Base-by-base conservation (phyloP, 768 basidiomycete genomes). In the Asterophora lycoperdoides region DNA sequence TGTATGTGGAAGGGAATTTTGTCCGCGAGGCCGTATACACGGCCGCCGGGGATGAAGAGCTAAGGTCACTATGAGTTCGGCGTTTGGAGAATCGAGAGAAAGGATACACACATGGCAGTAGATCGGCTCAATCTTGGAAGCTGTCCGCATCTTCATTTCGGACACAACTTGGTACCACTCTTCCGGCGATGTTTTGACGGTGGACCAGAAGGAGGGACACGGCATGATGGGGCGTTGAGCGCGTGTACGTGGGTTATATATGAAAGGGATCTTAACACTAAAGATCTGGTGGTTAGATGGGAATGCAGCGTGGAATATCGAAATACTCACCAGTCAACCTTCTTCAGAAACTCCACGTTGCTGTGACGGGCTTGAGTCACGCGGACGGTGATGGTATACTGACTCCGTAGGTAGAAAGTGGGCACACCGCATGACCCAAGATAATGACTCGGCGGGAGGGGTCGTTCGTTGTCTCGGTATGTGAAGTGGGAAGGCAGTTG, bases 1-100 rank as follows among this genome's bases (percentile, higher is more conserved):
- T 86, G 85, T 14, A 87, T 58, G 56, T 84, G 81, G 61, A 86
- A 80, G 6, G 83, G 82, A 8, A 86, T 81, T 14, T 66, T 69
- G 52, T 85, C 81, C 8, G 67, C 58, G 26, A 83, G 35, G 7
- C 76, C 75, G 62, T 75, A 86, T 14, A 76, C 71, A 40, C 75
- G 76, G 10, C 72, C 73, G 5, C 72, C 69, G 9, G 84, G 85
- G 14, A 85, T 66, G 59, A 86, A 80, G 10, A 85, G 60, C 84
- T 86, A 53, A 37, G 51, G 13, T 30, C 39, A 10, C 14, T 48
- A 46, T 10, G 19, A 7, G 37, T 41, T 13, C 39, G 41, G 23
- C 50, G 19, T 13, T 28, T 26, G 19, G 38, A 41, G 19, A 39
- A 32, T 44, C 10, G 19, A 48, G 32, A 41, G 20, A 40, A 18